These are phyloP conservation scores for Pleurostoma richardsiae DNA, from an alignment of 2,329 filamentous ascomycete genomes.

Conservation along the genomic window DNA sequence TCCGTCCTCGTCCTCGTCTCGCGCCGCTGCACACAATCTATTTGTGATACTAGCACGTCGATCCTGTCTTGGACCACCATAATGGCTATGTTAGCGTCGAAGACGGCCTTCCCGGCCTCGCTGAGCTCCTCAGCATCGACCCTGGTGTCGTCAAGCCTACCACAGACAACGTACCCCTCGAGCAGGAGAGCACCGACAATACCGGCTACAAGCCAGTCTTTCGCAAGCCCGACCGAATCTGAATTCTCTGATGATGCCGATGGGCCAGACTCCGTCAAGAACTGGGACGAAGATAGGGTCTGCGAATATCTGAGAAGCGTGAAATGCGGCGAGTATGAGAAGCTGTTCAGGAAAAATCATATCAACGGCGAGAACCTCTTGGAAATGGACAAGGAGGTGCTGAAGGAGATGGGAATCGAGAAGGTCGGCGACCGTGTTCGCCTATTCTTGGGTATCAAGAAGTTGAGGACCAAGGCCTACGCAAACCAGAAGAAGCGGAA, in stretches of 20 bases:
- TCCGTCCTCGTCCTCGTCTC: too few relatives aligned
- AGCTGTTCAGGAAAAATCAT: slow-evolving; percentile 84
- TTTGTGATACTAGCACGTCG: not conserved
- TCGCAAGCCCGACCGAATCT: slow-evolving; percentile 82
- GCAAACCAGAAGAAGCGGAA: slow-evolving; percentile 78
- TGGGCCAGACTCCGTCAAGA: slow-evolving; percentile 68
- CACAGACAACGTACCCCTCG: slow-evolving; percentile 44
- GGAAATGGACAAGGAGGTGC: slow-evolving; percentile 92
- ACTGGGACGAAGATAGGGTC: slow-evolving; percentile 89
- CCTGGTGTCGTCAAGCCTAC: slow-evolving; percentile 34
- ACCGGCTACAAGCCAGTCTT: slow-evolving; percentile 48
- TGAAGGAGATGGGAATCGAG: slow-evolving; percentile 97
- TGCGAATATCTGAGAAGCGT: slow-evolving; percentile 87
- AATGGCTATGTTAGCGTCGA: slow-evolving; percentile 78
- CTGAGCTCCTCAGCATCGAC: slow-evolving; percentile 40
- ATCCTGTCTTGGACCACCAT: slow-evolving; percentile 5
- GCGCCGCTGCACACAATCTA: not conserved
- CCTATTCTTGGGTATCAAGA: slow-evolving; percentile 81
- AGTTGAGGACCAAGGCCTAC: slow-evolving; percentile 70
- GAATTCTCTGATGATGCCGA: slow-evolving; percentile 89
- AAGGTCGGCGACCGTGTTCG: slow-evolving; percentile 96
- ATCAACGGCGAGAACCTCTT: slow-evolving; percentile 96
- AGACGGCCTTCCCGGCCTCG: slow-evolving; percentile 61
- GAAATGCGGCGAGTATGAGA: slow-evolving; percentile 90
- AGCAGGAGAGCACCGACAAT: slow-evolving; percentile 47